Evolutionary conservation across 345 rosid species (phyloP).

Genomic region (Salix udensis): DNA sequence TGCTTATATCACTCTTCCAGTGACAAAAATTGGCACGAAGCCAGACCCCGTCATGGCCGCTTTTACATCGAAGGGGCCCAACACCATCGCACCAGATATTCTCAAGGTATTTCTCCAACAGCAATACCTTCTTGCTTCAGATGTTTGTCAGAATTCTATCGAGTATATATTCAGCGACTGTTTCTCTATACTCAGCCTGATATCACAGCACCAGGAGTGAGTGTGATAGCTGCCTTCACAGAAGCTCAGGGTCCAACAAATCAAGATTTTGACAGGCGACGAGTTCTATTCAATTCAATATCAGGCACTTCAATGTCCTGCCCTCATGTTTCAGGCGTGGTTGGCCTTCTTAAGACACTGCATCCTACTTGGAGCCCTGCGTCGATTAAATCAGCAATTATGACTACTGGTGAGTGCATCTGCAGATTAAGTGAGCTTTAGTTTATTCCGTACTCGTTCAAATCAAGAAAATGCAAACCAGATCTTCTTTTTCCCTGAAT

Average conservation of each 20-base stretch:
- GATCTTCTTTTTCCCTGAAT: neutral
- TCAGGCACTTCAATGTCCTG: conserved; percentile 37
- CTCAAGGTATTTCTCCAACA: conserved; percentile 16
- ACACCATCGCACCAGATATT: conserved; percentile 16
- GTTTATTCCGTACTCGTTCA: neutral
- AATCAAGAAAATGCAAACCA: neutral
- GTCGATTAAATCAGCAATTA: conserved; percentile 30
- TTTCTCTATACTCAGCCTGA: conserved; percentile 22
- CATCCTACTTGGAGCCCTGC: conserved; percentile 33
- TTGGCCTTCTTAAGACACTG: conserved; percentile 25
- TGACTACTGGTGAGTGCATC: conserved; percentile 26
- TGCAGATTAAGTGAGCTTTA: neutral
- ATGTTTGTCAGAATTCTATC: neutral
- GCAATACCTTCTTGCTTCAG: neutral
- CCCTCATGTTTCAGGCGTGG: conserved; percentile 33
- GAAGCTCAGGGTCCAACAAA: conserved; percentile 27
- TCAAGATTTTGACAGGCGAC: conserved; percentile 20
- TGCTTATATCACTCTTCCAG: conserved; percentile 18
- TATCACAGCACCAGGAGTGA: conserved; percentile 33
- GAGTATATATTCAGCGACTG: no score
- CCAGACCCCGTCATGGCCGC: conserved; percentile 30
- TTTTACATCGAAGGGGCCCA: conserved; percentile 33
- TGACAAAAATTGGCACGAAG: conserved; percentile 5
- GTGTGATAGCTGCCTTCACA: conserved; percentile 25
- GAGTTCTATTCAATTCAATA: conserved; percentile 22